These are phyloP conservation scores for Phragmites australis DNA, from an alignment of 176 grass and related monocot species.

Conservation along the genomic window DNA sequence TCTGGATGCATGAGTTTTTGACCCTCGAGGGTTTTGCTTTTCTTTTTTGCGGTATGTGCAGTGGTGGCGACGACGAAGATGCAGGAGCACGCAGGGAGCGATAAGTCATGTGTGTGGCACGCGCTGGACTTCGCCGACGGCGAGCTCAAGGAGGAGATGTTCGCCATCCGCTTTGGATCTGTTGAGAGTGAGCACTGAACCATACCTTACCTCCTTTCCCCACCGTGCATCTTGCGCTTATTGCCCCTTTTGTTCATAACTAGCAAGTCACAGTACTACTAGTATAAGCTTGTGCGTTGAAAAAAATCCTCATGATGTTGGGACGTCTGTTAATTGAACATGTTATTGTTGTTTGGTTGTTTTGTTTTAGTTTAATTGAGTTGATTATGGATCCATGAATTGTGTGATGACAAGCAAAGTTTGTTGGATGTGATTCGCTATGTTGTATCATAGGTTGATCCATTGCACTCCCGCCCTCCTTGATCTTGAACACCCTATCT, in stretches of 20 bases:
- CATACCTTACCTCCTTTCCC: neutral
- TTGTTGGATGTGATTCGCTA: neutral
- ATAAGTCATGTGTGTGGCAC: slow-evolving; percentile 88
- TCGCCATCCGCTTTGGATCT: slow-evolving; percentile 81
- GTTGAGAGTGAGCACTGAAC: slow-evolving; percentile 64
- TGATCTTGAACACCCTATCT: neutral
- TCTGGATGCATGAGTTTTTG: slow-evolving; percentile 17
- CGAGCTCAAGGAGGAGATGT: slow-evolving; percentile 85
- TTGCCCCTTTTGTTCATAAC: neutral
- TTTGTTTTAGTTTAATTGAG: neutral
- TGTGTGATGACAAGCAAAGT: neutral
- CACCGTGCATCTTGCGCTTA: neutral
- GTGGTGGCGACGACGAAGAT: slow-evolving; percentile 69
- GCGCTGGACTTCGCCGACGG: slow-evolving; percentile 77
- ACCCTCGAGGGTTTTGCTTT: neutral
- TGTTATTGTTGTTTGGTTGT: neutral
- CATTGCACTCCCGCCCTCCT: neutral
- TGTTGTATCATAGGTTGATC: neutral
- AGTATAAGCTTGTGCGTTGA: neutral
- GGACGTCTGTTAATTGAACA: neutral
- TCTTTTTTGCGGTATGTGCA: slow-evolving; percentile 23
- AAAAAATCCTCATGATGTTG: neutral
- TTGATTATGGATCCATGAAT: neutral
- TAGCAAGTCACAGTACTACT: neutral
- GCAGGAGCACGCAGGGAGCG: slow-evolving; percentile 79